Evolutionary conservation across 1,139 yeast species (phyloP), one percentile per base, ranked within the genome.

Genomic region (Yamadazyma songkhlaensis): DNA sequence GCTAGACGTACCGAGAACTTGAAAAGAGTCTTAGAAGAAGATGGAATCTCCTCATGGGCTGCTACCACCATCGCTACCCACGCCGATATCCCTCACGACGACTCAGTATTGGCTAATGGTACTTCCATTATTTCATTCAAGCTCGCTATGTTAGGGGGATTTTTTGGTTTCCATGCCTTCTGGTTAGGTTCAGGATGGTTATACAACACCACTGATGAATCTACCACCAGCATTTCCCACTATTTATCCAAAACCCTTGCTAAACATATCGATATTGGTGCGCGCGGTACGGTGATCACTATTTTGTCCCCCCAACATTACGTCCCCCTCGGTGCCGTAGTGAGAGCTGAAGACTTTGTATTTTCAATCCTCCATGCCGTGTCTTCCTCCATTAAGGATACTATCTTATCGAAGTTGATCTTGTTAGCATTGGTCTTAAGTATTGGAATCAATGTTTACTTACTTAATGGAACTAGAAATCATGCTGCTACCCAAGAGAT

Each of bases 11-110:
- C 92, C 36, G 83, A 89, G 43, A 78, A 81, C 41, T 77, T 90
- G 56, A 82, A 85, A 55, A 81, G 79, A 49, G 92, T 89, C 15
- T 71, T 92, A 49, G 96, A 90, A 64, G 98, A 92, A 59, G 98
- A 94, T 53, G 98, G 98, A 15, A 78, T 92, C 29, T 76, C 88
- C 32, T 80, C 80, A 38, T 66, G 72, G 42, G 86, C 86, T 32
- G 97, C 77, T 8, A 62, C 62, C 14, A 59, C 92, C 32, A 63
- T 70, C 31, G 75, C 73, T 17, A 80, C 77, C 78, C 40, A 83
- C 86, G n/a, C 32, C 6, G 11, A 75, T 71, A 29, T 59, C 69
- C 35, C 72, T 67, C 34, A 64, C 72, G 60, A 58, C 30, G 55
- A 51, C n/a, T 46, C 57, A 6, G 48, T 59, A 23, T 63, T 64